Base-by-base conservation (phyloP, 495 filamentous ascomycete species). In the Penicillium canariense region DNA sequence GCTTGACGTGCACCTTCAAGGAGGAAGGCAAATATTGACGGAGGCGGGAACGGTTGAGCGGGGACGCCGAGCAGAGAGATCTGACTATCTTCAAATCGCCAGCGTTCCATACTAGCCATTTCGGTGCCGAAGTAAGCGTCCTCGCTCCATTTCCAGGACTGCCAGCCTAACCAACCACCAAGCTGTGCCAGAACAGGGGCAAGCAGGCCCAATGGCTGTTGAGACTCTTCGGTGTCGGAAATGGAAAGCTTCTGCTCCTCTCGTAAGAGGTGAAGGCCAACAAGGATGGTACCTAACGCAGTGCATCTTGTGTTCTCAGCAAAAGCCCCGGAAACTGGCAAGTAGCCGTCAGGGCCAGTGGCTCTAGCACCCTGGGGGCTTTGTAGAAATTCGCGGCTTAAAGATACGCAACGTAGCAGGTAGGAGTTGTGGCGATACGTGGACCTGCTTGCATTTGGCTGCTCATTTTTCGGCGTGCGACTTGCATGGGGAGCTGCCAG, bases 181-280 rank as follows among this genome's bases (percentile, higher is more conserved):
- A 98, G 72, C 60, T 96, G 93, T 23, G 87, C 86, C 14, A 98
- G 72, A 2, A 96, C 61, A 4, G 85, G 82, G 30, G 82, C 81
- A 39, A 96, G 69, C 52, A 83, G 78, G 40, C 77, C 69, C 26
- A 73, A 59, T 27, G 81, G 72, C 39, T 74, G 70, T 34, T 76
- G 76, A 8, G 79, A 76, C 46, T 77, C 73, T 53, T 87, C 80
- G 0, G 77, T 74, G 20, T 82, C 75, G 17, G 84, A 78, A 25
- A 84, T 82, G 43, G 89, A 85, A 5, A 98, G 82, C 65, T 95
- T 97, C 56, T 88, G 82, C 61, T 98, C 94, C 66, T 98, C 93
- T 2, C 87, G 77, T 4, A 96, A 67, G 6, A 97, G 79, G 68
- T 97, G 95, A 20, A 98, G 78, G 12, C 83, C 85, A 45, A 94